Evolutionary conservation across 2,329 filamentous ascomycete species (phyloP).

Genomic region (Pseudohalonectria lignicola): DNA sequence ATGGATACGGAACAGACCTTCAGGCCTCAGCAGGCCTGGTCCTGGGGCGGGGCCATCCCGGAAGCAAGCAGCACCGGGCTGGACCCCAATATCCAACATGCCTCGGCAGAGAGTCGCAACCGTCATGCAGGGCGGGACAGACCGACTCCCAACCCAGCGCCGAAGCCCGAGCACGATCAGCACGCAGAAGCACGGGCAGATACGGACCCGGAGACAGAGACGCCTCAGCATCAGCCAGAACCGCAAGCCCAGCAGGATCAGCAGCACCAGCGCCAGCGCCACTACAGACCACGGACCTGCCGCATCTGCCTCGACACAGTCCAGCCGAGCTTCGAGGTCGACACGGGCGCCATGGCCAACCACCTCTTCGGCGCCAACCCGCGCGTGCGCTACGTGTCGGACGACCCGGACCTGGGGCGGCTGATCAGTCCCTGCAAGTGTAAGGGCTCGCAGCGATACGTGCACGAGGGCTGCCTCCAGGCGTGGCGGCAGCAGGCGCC

Average conservation of each 20-base stretch:
- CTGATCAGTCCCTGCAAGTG: conserved; percentile 86
- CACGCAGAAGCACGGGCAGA: too few relatives aligned
- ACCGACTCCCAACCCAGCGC: too few relatives aligned
- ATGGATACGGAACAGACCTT: too few relatives aligned
- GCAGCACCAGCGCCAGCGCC: conserved; percentile 18
- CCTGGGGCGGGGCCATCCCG: neutral
- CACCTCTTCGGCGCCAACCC: conserved; percentile 16
- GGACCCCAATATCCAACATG: too few relatives aligned
- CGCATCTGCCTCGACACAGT: conserved; percentile 77
- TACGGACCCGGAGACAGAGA: too few relatives aligned
- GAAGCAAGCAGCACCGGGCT: neutral
- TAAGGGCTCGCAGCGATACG: conserved; percentile 86
- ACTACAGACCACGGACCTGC: conserved; percentile 66
- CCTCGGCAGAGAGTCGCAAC: too few relatives aligned
- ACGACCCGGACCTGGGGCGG: conserved; percentile 62
- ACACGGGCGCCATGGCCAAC: conserved; percentile 15
- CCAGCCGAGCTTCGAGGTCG: conserved; percentile 33
- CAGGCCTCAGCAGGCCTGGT: neutral
- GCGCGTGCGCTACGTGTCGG: conserved; percentile 52
- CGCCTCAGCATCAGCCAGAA: neutral
- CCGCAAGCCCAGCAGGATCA: conserved; percentile 5
- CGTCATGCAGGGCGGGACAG: too few relatives aligned
- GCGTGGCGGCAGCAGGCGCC: conserved; percentile 72
- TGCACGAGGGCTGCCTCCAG: conserved; percentile 83
- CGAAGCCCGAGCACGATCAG: neutral